Conservation (phyloP, 257 asterid genomes). For the Galeopsis tetrahit region DNA sequence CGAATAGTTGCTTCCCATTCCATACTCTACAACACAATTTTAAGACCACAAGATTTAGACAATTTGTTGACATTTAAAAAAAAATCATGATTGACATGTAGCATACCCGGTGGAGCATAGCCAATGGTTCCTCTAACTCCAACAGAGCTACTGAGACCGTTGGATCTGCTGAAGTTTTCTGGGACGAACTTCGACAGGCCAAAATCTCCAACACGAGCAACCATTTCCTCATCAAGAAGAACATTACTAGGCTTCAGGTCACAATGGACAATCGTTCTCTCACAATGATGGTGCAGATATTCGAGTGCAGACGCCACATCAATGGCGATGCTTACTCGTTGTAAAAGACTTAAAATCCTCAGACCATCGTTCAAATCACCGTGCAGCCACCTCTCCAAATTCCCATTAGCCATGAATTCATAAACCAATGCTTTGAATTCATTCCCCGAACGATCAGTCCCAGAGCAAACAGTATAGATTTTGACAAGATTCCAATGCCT, state of each 20-base stretch:
- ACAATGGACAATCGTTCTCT: conserved; percentile 36
- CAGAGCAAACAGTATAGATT: conserved; percentile 32
- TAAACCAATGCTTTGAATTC: conserved; percentile 47
- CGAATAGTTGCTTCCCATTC: conserved; percentile 35
- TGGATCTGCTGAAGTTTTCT: conserved; percentile 16
- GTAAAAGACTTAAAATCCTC: conserved; percentile 10
- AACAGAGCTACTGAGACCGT: conserved; percentile 22
- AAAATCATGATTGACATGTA: background rate
- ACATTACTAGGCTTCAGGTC: conserved; percentile 47
- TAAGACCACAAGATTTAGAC: background rate
- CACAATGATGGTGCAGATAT: conserved; percentile 41
- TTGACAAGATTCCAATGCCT: conserved; percentile 41
- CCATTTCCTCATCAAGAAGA: conserved; percentile 39
- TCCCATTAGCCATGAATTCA: conserved; percentile 45
- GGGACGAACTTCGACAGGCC: conserved; percentile 42
- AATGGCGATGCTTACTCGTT: conserved; percentile 26
- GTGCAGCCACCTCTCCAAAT: conserved; percentile 45
- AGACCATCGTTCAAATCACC: background rate
- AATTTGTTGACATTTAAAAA: too few species aligned
- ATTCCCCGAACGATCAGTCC: conserved; percentile 31
- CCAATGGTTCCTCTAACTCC: conserved; percentile 40
- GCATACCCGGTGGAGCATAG: conserved; percentile 46
- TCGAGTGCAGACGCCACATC: conserved; percentile 36
- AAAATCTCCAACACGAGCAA: conserved; percentile 40
- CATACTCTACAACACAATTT: conserved; percentile 38